A percentile compares a stretch with the other conserved stretches of the same genome.
Conservation (phyloP, 2,329 filamentous ascomycete genomes). For the Cercospora canescens region DNA sequence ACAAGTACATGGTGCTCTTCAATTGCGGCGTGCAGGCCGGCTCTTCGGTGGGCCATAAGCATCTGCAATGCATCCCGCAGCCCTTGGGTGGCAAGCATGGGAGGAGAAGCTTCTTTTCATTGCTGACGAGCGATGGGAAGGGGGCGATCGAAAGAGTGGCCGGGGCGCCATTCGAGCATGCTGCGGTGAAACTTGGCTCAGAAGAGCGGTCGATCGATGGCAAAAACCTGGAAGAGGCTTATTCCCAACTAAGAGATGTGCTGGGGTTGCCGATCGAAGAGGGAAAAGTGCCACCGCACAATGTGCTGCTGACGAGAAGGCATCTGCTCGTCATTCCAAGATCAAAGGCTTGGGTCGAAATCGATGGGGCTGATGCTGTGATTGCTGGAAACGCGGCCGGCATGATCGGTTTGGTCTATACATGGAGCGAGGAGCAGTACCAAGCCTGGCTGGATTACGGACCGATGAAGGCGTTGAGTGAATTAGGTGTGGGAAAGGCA, state of each 20-base stretch:
- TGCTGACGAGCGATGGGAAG: not conserved
- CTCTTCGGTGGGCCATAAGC: slow-evolving; percentile 47
- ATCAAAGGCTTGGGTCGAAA: slow-evolving; percentile 26
- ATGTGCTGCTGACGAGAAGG: slow-evolving; percentile 36
- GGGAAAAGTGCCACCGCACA: slow-evolving; percentile 33
- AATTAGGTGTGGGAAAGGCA: slow-evolving; percentile 18
- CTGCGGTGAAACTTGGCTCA: not conserved
- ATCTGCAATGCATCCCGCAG: slow-evolving; percentile 45
- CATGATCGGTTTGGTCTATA: slow-evolving; percentile 39
- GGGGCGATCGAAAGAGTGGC: not conserved
- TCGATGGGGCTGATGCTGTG: slow-evolving; percentile 27
- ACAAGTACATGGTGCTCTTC: slow-evolving; percentile 43
- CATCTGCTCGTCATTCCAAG: slow-evolving; percentile 40
- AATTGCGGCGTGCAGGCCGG: slow-evolving; percentile 49
- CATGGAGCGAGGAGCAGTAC: slow-evolving; percentile 20
- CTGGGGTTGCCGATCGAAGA: not conserved
- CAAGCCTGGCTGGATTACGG: slow-evolving; percentile 19
- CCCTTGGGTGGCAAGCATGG: slow-evolving; percentile 22
- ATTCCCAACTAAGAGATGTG: slow-evolving; percentile 20
- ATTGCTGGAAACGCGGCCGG: slow-evolving; percentile 34
- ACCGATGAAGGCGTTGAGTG: slow-evolving; percentile 17
- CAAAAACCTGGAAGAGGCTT: slow-evolving; percentile 13
- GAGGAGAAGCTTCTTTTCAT: slow-evolving; percentile 16
- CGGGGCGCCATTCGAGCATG: slow-evolving; percentile 7
- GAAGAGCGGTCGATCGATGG: not conserved